phyloP scores from a whole-genome alignment of 352 stramenopile species.

The Pythium guiyangense region DNA sequence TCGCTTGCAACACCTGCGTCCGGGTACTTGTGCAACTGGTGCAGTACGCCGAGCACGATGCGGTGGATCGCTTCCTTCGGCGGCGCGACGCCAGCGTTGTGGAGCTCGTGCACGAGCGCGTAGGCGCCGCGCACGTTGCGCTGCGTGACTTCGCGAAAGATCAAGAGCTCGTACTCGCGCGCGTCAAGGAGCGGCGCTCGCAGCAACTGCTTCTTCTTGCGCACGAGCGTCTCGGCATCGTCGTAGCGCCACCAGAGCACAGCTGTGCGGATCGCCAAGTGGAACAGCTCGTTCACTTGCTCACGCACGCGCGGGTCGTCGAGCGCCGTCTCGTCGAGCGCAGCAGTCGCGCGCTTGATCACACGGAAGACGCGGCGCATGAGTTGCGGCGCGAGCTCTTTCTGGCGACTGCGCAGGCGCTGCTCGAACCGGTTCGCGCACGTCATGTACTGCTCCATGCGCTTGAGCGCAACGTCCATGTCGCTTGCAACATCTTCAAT shows the following conservation, averaged over 20 bases:
- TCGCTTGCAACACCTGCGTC: neutral
- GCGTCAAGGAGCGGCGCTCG: conserved; percentile 16
- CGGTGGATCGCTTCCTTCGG: conserved; percentile 66
- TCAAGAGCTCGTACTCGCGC: conserved; percentile 62
- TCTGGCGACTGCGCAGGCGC: conserved; percentile 44
- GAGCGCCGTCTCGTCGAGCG: conserved; percentile 8
- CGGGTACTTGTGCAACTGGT: conserved; percentile 27
- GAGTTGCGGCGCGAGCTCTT: conserved; percentile 47
- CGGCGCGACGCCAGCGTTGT: conserved; percentile 65
- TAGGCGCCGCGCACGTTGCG: conserved; percentile 46
- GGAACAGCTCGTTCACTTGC: conserved; percentile 48
- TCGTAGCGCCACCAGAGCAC: conserved; percentile 58
- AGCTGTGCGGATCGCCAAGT: conserved; percentile 47
- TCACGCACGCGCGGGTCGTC: conserved; percentile 18
- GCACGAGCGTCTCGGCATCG: conserved; percentile 45
- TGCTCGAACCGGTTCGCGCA: conserved; percentile 49
- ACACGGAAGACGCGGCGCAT: conserved; percentile 63
- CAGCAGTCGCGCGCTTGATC: conserved; percentile 30
- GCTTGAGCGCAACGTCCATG: conserved; percentile 46
- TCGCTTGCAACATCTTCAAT: conserved; percentile 30
- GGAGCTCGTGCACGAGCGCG: conserved; percentile 75
- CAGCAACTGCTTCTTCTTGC: conserved; percentile 48
- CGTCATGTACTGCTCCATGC: conserved; percentile 82
- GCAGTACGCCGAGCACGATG: conserved; percentile 55
- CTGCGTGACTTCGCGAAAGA: conserved; percentile 52